Conservation (phyloP, 805 yeast species). For the Metschnikowia picachoensis region DNA sequence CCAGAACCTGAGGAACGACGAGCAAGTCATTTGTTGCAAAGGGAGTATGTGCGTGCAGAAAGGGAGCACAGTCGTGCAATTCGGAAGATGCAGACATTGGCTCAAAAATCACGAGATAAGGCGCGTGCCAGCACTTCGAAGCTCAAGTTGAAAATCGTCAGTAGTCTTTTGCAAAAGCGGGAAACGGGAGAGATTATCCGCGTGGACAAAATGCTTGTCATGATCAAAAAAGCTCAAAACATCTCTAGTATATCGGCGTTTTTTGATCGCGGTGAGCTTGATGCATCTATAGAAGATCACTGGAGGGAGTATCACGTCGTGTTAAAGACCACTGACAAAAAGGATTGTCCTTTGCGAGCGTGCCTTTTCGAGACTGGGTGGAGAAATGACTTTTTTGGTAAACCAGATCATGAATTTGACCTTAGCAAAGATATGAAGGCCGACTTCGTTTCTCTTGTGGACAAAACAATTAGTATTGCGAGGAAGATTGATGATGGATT, state of each 20-base stretch:
- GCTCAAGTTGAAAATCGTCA: constrained; percentile 19
- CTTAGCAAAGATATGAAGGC: constrained; percentile 28
- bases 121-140: constrained; percentile 13
- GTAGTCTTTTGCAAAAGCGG: constrained; percentile 19
- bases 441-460: constrained; percentile 59
- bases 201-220: constrained; percentile 65
- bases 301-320: constrained; percentile 82
- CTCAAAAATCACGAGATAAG: constrained; percentile 22
- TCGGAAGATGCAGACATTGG: constrained; percentile 23
- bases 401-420: constrained; percentile 22
- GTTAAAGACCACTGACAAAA: constrained; percentile 56
- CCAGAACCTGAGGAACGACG: constrained; percentile 24
- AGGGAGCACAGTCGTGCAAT: constrained; percentile 16
- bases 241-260: constrained; percentile 21
- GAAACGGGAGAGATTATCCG: constrained; percentile 59
- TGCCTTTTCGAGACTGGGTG: constrained; percentile 56
- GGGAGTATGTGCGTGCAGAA: constrained; percentile 14
- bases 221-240: constrained; percentile 44
- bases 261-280: constrained; percentile 48
- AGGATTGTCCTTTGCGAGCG: constrained; percentile 49
- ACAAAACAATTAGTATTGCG: constrained; percentile 61
- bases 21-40: not conserved
- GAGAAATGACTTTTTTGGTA: constrained; percentile 21
- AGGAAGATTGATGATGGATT: constrained; percentile 23
- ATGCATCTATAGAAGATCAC: constrained; percentile 57